Evolutionary conservation across 1,139 yeast genomes (phyloP).

Genomic region (Petasospora rhodanensis): DNA sequence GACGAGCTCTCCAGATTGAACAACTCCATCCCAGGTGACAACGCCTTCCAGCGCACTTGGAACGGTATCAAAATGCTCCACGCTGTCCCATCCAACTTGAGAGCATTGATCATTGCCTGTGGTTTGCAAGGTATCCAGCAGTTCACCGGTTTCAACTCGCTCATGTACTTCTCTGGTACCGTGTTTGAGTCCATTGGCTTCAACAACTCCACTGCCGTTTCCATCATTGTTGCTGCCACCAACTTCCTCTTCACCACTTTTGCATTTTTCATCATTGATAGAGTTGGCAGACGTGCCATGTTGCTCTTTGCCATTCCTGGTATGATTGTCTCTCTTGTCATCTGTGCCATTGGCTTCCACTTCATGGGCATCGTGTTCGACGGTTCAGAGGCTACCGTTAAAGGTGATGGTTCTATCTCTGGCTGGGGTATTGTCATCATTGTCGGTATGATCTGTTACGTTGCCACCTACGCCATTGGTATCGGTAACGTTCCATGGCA

Average conservation of each 20-base stretch:
- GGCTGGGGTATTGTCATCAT: constrained; percentile 89
- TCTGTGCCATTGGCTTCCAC: constrained; percentile 88
- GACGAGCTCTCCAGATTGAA: constrained; percentile 43
- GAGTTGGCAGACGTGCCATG: constrained; percentile 79
- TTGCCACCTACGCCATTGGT: constrained; percentile 88
- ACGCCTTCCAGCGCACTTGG: constrained; percentile 49
- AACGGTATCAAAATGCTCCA: constrained; percentile 68
- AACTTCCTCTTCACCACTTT: constrained; percentile 80
- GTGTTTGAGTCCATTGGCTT: constrained; percentile 88
- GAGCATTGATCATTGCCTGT: constrained; percentile 86
- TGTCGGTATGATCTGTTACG: constrained; percentile 78
- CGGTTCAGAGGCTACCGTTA: constrained; percentile 40
- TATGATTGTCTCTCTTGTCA: constrained; percentile 69
- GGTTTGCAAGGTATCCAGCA: constrained; percentile 95
- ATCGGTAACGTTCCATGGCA: constrained; percentile 99
- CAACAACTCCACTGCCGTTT: constrained; percentile 83
- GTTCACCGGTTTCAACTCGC: constrained; percentile 90
- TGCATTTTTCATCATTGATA: constrained; percentile 81
- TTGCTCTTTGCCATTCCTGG: constrained; percentile 72
- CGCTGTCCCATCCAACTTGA: constrained; percentile 69
- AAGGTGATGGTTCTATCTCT: constrained; percentile 37
- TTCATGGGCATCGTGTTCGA: constrained; percentile 58
- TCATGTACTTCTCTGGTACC: constrained; percentile 90
- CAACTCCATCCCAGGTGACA: constrained; percentile 59
- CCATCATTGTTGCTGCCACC: constrained; percentile 87